A percentile compares a stretch with the other conserved stretches of the same genome.
Evolutionary conservation across 2,329 filamentous ascomycete genomes (phyloP).

Genomic region (Curvularia hawaiiensis): DNA sequence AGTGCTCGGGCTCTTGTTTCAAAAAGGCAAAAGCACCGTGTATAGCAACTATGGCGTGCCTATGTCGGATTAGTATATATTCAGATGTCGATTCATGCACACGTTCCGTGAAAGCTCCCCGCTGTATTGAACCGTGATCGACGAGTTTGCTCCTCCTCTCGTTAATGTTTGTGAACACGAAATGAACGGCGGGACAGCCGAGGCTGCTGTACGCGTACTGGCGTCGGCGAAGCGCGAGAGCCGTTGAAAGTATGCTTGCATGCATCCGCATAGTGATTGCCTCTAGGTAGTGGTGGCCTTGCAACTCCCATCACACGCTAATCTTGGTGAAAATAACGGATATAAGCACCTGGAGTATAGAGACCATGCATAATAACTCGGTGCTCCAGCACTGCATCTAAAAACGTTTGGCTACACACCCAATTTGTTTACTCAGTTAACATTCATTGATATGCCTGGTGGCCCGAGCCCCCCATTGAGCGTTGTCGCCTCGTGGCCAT

Average conservation of each 20-base stretch:
- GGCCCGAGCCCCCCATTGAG: conserved; percentile 26
- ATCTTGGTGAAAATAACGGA: not conserved
- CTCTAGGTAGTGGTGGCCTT: not conserved
- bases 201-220: not conserved
- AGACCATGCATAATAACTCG: not conserved
- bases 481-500: conserved; percentile 24
- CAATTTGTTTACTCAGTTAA: not conserved
- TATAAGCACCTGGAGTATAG: not conserved
- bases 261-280: not conserved
- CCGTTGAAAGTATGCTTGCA: not conserved
- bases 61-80: not conserved
- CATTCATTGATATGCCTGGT: conserved; percentile 22
- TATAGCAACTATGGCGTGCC: not conserved
- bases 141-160: not conserved
- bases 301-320: not conserved
- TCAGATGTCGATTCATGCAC: not conserved
- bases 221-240: not conserved
- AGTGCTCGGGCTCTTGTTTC: not conserved
- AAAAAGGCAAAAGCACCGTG: not conserved
- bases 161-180: not conserved
- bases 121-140: not conserved
- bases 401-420: not conserved
- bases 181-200: not conserved
- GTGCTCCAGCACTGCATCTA: not conserved
- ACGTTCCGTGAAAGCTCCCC: not conserved